These are phyloP conservation scores for Globisporangium nunn DNA, from an alignment of 352 stramenopile genomes.

Conservation along the genomic window DNA sequence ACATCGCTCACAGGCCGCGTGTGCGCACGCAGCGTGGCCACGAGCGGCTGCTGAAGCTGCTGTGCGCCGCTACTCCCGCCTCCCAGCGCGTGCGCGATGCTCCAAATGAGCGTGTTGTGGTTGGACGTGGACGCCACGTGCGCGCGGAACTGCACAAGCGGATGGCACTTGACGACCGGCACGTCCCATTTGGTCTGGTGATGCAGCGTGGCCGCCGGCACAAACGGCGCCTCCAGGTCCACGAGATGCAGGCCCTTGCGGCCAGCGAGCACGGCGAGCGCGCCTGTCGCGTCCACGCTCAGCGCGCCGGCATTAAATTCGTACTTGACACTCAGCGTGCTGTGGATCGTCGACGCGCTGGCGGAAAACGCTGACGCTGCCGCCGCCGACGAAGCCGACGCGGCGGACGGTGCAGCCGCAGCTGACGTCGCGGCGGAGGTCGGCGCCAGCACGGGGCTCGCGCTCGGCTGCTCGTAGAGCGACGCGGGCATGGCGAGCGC, in stretches of 20 bases:
- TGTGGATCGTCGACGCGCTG: conserved; percentile 29
- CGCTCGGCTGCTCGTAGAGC: conserved; percentile 6
- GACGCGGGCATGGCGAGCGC: conserved; percentile 6
- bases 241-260: conserved; percentile 68
- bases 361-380: conserved; percentile 2
- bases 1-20: conserved; percentile 72
- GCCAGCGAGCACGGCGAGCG: conserved; percentile 54
- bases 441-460: conserved; percentile 2
- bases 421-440: neutral
- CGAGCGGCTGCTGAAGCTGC: conserved; percentile 32
- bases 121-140: conserved; percentile 76
- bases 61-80: conserved; percentile 2
- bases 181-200: conserved; percentile 82
- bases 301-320: conserved; percentile 64
- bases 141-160: conserved; percentile 51
- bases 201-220: conserved; percentile 47
- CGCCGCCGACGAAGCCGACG: neutral
- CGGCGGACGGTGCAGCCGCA: neutral
- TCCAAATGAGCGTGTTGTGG: conserved; percentile 78
- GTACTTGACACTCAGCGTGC: conserved; percentile 49
- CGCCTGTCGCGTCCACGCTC: conserved; percentile 66
- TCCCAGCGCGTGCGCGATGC: conserved; percentile 30
- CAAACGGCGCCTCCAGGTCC: conserved; percentile 60
- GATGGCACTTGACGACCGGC: conserved; percentile 74
- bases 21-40: conserved; percentile 68